Percentiles rank a stretch among this genome's conserved stretches.
phyloP scores from a whole-genome alignment of 2,329 filamentous ascomycete genomes.

The Cladosporium sp. region DNA sequence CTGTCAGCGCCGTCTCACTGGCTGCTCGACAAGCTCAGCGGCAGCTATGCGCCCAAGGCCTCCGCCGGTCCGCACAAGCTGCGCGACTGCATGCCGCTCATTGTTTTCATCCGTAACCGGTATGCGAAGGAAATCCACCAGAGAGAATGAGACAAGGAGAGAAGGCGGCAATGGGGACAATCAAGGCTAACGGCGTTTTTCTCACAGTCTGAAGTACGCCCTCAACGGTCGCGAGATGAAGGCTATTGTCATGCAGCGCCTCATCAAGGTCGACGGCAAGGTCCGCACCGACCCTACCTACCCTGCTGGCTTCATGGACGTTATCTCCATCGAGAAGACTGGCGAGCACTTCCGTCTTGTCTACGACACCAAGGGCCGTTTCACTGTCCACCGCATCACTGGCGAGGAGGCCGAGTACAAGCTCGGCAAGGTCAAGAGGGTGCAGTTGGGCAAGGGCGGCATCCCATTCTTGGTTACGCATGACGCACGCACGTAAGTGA shows the following conservation, averaged over 20 bases:
- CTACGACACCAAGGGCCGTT: constrained; percentile 99
- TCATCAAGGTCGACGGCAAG: constrained; percentile 99
- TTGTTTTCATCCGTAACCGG: constrained; percentile 90
- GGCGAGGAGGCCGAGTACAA: constrained; percentile 99
- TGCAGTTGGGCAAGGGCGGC: constrained; percentile 98
- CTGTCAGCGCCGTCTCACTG: constrained; percentile 98
- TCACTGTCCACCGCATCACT: constrained; percentile 99
- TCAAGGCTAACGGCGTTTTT: constrained; percentile 3
- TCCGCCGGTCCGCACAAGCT: constrained; percentile 96
- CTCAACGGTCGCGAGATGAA: constrained; percentile 97
- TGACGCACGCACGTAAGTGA: constrained; percentile 99
- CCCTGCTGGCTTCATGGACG: constrained; percentile 98
- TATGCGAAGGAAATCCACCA: constrained; percentile 29
- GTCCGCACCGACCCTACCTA: constrained; percentile 98
- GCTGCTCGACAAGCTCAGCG: constrained; percentile 99
- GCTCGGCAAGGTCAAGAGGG: constrained; percentile 99
- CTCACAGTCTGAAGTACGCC: constrained; percentile 94
- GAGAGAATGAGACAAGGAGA: not conserved
- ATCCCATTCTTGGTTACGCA: constrained; percentile 99
- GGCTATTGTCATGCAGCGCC: constrained; percentile 98
- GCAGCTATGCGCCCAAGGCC: constrained; percentile 62
- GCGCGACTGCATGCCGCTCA: constrained; percentile 96
- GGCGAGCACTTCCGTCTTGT: constrained; percentile 99
- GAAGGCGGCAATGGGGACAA: not conserved
- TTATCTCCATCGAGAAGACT: constrained; percentile 99